phyloP scores from a whole-genome alignment of 805 yeast genomes.

The Zygosaccharomyces rouxii region DNA sequence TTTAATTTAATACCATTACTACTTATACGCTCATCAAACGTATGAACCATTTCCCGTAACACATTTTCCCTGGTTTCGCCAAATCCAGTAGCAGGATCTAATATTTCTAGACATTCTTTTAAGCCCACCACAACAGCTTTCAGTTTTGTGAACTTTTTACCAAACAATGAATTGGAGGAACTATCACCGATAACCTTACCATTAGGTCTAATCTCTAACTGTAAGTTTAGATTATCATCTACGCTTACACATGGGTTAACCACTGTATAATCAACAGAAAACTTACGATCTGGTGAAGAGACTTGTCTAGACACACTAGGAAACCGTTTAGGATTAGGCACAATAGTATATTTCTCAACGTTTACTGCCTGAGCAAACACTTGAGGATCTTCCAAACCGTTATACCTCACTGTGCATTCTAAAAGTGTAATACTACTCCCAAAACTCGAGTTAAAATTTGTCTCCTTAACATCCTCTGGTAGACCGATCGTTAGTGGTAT shows the following conservation, averaged over 20 bases:
- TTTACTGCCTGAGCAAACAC: constrained; percentile 38
- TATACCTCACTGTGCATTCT: constrained; percentile 31
- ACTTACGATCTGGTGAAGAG: constrained; percentile 46
- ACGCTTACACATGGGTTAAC: constrained; percentile 58
- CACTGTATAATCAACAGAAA: constrained; percentile 43
- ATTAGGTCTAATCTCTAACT: constrained; percentile 42
- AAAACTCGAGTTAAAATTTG: constrained; percentile 45
- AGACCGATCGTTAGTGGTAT: constrained; percentile 55
- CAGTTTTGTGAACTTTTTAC: constrained; percentile 35
- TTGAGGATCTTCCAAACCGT: constrained; percentile 13
- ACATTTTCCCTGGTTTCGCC: constrained; percentile 42
- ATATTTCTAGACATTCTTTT: constrained; percentile 50
- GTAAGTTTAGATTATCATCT: constrained; percentile 43
- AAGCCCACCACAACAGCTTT: constrained; percentile 46
- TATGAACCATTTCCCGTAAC: constrained; percentile 34
- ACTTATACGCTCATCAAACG: constrained; percentile 28
- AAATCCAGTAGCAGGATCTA: constrained; percentile 34
- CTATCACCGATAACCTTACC: constrained; percentile 9
- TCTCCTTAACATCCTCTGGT: constrained; percentile 49
- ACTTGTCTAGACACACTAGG: constrained; percentile 46
- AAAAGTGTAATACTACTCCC: constrained; percentile 47
- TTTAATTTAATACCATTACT: constrained; percentile 28
- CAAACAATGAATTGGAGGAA: constrained; percentile 14
- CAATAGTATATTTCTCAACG: constrained; percentile 51
- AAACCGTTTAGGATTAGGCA: constrained; percentile 53